Evolutionary conservation across 2,329 filamentous ascomycete species (phyloP), one percentile per base, ranked within the genome.

Genomic region (Fusarium avenaceum): DNA sequence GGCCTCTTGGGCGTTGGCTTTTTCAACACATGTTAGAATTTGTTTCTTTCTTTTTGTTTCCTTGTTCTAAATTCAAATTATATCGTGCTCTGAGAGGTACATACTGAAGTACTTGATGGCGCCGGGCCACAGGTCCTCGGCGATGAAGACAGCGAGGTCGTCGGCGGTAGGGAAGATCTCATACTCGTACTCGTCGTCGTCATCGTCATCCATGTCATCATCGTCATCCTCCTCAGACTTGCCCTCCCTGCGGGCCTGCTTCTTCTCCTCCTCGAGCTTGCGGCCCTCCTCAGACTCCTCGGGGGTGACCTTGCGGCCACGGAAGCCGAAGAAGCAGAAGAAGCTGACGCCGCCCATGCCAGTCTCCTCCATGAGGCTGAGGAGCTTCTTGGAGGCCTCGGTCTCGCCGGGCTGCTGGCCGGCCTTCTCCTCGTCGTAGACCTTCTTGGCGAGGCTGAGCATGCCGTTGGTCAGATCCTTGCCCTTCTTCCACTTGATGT

Each of bases 111-210:
- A 96, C 79, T 92, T 93, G 78, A 97, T 90, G 59, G 94, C 95
- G 67, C 89, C 89, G 47, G 93, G 92, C 90, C 91, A 97, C 52
- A 98, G 82, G 72, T 98, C 95, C 76, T 98, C 94, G 10, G 91
- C 89, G 71, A 98, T 84, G 63, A 89, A 85, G 66, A 93, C 86
- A 39, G 94, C 94, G 47, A 98, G 80, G 65, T 94, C 91, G 71
- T 96, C 93, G 22, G 92, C 95, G 43, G 89, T 89, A n/a, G 92
- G 91, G 84, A 96, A 97, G 72, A 97, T 90, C 80, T 97, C 95
- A 47, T 90, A 85, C 54, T 90, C 88, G 64, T 90, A 86, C 70
- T 90, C 86, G 67, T 90, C 87, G 30, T 88, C 84, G 3, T 86
- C 83, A 0, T 89, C 86, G 0, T 89, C 87, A 0, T 92, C 85